Evolutionary conservation across 257 asterid species (phyloP), one percentile per base, ranked within the genome.

Genomic region (Primulina eburnea): DNA sequence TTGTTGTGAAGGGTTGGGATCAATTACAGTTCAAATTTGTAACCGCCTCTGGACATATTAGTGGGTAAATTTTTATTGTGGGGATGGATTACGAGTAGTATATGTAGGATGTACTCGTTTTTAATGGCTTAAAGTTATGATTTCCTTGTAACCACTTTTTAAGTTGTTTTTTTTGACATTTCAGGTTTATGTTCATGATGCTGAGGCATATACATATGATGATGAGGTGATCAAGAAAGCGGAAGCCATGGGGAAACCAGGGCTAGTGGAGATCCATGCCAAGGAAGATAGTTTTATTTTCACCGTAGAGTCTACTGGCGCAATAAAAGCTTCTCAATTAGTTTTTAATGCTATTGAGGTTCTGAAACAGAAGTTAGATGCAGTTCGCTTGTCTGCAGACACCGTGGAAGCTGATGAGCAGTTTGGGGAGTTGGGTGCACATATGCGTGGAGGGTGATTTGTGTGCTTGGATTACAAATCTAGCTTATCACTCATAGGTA

Each of bases 361-460:
- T 72, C 87, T 94, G 81, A 94, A 94, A 80, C 96, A 83, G 81
- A 94, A 94, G 80, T 63, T 91, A 80, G 99, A 94, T 70, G 97
- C 97, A 8, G 98, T 94, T 67, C 95, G 97, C 67, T 68, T 94
- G 82, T 92, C 99, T 0, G 89, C 95, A 12, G 99, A 92, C 82
- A 89, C 97, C 8, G 96, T 94, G 76, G 98, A 91, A 84, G 97
- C 97, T 56, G 99, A 94, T 69, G 99, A 91, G 69, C 99, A 94
- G 82, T 94, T 94, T 68, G 94, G 95, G 8, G 98, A 94, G 80
- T 76, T 94, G 92, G 99, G 98, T 60, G 99, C 96, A 9, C 99
- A 94, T 80, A 88, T 94, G 97, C 95, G 98, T 12, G 99, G 99
- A 9, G 97, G 98, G 9, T 93, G 84, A 92, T 70, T 56, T 43